phyloP scores from a whole-genome alignment of 1,284 basidiomycete genomes.

The Cryptococcus sp. region DNA sequence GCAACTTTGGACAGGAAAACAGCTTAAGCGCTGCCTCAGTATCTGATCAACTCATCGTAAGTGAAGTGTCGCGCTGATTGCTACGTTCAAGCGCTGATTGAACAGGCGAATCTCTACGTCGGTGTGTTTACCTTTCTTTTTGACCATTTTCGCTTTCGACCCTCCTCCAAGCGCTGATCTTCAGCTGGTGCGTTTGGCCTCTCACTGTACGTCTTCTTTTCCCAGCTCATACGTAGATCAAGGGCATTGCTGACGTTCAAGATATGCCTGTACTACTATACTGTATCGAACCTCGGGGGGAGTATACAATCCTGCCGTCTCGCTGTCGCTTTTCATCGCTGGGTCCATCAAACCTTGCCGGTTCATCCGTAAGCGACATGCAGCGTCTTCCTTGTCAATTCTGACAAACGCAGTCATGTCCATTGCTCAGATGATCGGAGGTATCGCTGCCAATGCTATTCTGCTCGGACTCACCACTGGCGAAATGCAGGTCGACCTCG shows the following conservation, averaged over 20 bases:
- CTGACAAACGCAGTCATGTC: conserved; percentile 48
- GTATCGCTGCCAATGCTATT: conserved; percentile 49
- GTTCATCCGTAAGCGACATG: conserved; percentile 45
- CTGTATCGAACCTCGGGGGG: conserved; percentile 65
- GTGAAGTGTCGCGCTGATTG: background rate
- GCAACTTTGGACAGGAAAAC: background rate
- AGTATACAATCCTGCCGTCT: conserved; percentile 63
- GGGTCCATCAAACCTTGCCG: conserved; percentile 58
- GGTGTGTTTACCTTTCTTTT: background rate
- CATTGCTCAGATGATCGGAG: conserved; percentile 51
- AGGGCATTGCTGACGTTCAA: no score
- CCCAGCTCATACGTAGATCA: no score
- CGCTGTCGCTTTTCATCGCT: conserved; percentile 57
- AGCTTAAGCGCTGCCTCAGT: conserved; percentile 10
- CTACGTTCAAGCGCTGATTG: background rate
- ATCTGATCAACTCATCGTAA: conserved; percentile 15
- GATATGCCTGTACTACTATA: conserved; percentile 54
- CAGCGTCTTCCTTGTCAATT: background rate
- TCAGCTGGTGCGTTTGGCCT: conserved; percentile 59
- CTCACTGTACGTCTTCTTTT: conserved; percentile 54
- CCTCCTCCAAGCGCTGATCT: no score
- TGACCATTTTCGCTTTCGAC: no score
- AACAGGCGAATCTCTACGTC: conserved; percentile 49
- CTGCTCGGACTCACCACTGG: conserved; percentile 57
- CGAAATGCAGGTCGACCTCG: conserved; percentile 54